These are phyloP conservation scores for Isoetes engelmannii DNA, from an alignment of 83 land plant species.

Conservation along the genomic window DNA sequence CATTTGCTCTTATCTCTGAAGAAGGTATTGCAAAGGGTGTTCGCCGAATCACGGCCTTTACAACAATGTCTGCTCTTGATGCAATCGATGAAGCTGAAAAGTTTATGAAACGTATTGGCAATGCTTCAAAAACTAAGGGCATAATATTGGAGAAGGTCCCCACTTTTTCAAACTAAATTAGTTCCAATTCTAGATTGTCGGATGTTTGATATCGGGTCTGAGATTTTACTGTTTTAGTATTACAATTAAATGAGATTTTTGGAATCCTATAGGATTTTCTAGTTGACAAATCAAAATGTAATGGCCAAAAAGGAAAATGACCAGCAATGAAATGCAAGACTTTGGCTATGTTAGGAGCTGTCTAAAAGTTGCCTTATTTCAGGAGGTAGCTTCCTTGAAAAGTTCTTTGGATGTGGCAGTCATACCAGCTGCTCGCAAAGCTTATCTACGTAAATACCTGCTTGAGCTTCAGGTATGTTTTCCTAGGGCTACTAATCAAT, in stretches of 20 bases:
- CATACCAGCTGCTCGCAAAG: constrained; percentile 79
- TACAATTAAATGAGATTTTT: too few relatives aligned
- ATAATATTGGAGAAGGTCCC: constrained; percentile 60
- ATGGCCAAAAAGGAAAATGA: too few relatives aligned
- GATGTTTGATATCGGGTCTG: too few relatives aligned
- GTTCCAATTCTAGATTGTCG: not conserved
- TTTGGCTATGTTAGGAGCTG: not conserved
- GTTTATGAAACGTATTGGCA: constrained; percentile 46
- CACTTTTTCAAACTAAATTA: not conserved
- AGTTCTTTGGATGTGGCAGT: constrained; percentile 52
- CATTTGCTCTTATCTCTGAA: constrained; percentile 84
- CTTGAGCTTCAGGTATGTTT: constrained; percentile 53
- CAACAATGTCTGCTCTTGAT: constrained; percentile 53
- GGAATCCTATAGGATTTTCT: too few relatives aligned
- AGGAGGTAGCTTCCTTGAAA: constrained; percentile 76
- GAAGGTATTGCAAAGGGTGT: constrained; percentile 91
- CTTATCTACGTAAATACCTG: constrained; percentile 51
- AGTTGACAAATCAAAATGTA: too few relatives aligned
- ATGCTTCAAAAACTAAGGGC: constrained; percentile 53
- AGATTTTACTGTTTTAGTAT: too few relatives aligned
- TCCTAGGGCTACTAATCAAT: not conserved
- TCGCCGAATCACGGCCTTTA: constrained; percentile 80
- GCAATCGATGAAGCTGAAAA: constrained; percentile 50
- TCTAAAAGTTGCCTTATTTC: constrained; percentile 8
- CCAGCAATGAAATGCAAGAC: too few relatives aligned